Percentiles rank a stretch among this genome's conserved stretches.
Evolutionary conservation across 2,329 filamentous ascomycete species (phyloP).

Genomic region (Tolypocladium endophyticum): DNA sequence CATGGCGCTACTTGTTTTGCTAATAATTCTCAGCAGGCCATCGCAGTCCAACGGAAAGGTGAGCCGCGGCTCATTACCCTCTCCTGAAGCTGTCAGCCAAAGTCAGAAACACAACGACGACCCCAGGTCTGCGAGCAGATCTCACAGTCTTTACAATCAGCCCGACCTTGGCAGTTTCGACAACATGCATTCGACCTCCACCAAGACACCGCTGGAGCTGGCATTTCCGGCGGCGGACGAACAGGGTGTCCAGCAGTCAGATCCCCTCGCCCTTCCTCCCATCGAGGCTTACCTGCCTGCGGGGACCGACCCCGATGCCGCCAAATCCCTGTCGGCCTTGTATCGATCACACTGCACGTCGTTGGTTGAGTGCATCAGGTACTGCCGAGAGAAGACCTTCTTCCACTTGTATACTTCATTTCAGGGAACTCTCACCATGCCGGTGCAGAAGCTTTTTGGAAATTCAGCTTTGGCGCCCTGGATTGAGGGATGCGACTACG

Average conservation of each 20-base stretch:
- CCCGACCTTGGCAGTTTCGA: constrained; percentile 46
- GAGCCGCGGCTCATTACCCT: constrained; percentile 14
- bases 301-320: constrained; percentile 78
- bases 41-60: constrained; percentile 18
- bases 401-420: constrained; percentile 93
- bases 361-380: constrained; percentile 87
- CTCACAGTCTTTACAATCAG: constrained; percentile 47
- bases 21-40: constrained; percentile 21
- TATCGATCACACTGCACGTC: constrained; percentile 95
- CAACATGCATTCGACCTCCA: constrained; percentile 44
- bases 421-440: constrained; percentile 91
- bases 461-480: constrained; percentile 74
- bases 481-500: constrained; percentile 93
- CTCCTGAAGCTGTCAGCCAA: constrained; percentile 16
- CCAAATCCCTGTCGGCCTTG: constrained; percentile 73
- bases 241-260: constrained; percentile 44
- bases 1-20: not conserved
- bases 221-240: constrained; percentile 51
- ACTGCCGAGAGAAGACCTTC: constrained; percentile 93
- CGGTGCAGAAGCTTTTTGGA: constrained; percentile 84
- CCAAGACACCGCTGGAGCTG: constrained; percentile 49
- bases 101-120: constrained; percentile 5
- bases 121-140: constrained; percentile 9
- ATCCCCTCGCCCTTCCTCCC: constrained; percentile 69
- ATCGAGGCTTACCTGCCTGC: constrained; percentile 72